Evolutionary conservation across 495 filamentous ascomycete species (phyloP).

Genomic region (Neurospora sp.): DNA sequence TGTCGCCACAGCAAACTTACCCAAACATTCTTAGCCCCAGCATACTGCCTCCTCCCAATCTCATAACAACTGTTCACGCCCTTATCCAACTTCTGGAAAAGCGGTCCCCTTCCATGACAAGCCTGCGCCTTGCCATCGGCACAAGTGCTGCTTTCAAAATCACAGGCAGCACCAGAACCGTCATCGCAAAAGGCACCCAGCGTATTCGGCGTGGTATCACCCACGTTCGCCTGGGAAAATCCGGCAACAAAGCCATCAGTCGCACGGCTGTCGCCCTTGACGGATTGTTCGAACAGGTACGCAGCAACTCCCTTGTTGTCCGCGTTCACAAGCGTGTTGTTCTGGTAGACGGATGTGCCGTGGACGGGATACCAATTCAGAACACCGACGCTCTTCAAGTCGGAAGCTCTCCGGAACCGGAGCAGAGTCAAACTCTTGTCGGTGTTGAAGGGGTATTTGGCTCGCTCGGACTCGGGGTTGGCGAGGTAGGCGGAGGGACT

Average conservation of each 20-base stretch:
- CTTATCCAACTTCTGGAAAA: constrained; percentile 58
- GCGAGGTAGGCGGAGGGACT: constrained; percentile 81
- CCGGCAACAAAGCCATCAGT: constrained; percentile 68
- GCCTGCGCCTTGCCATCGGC: constrained; percentile 53
- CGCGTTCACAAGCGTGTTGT: constrained; percentile 86
- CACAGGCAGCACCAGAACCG: constrained; percentile 54
- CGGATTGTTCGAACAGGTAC: constrained; percentile 68
- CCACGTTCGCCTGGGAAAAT: constrained; percentile 90
- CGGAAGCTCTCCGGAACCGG: constrained; percentile 54
- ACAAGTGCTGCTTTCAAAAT: constrained; percentile 68
- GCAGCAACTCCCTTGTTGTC: constrained; percentile 95
- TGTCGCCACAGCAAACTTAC: constrained; percentile 20
- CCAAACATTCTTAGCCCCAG: constrained; percentile 52
- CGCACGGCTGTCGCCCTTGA: constrained; percentile 33
- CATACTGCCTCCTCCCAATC: constrained; percentile 58
- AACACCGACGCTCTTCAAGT: constrained; percentile 60
- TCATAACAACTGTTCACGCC: constrained; percentile 66
- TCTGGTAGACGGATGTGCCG: constrained; percentile 81
- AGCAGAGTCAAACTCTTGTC: constrained; percentile 84
- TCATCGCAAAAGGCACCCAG: constrained; percentile 76
- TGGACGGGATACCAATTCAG: constrained; percentile 91
- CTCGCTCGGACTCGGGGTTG: constrained; percentile 74
- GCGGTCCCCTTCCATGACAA: constrained; percentile 76
- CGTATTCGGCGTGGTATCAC: constrained; percentile 84
- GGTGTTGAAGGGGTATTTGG: constrained; percentile 55